A percentile compares a stretch with the other conserved stretches of the same genome.
phyloP scores from a whole-genome alignment of 2,329 filamentous ascomycete genomes.

The Monilinia vaccinii-corymbosi region DNA sequence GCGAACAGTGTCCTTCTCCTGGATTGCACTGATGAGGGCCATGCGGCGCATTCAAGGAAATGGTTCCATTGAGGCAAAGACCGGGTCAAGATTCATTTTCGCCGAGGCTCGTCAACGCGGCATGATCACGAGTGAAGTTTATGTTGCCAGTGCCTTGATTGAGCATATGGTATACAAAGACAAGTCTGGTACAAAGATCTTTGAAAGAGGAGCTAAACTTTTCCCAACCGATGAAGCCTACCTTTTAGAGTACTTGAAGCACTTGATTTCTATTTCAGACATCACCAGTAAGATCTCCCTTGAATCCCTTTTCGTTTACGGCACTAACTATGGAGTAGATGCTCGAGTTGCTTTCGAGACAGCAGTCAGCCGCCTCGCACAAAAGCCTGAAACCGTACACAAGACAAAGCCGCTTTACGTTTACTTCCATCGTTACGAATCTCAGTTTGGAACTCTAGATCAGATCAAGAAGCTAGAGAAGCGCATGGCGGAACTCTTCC shows the following conservation, averaged over 20 bases:
- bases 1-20: slow-evolving; percentile 81
- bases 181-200: slow-evolving; percentile 84
- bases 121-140: slow-evolving; percentile 86
- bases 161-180: slow-evolving; percentile 97
- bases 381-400: slow-evolving; percentile 62
- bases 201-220: slow-evolving; percentile 84
- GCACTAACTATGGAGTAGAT: slow-evolving; percentile 44
- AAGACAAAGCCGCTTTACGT: slow-evolving; percentile 80
- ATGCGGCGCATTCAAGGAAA: slow-evolving; percentile 93
- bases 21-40: slow-evolving; percentile 89
- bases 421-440: slow-evolving; percentile 94
- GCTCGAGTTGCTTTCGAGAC: slow-evolving; percentile 95
- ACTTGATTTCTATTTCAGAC: slow-evolving; percentile 85
- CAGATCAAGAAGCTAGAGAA: slow-evolving; percentile 87
- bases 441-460: slow-evolving; percentile 82
- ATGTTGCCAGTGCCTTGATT: slow-evolving; percentile 84
- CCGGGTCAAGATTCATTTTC: slow-evolving; percentile 79
- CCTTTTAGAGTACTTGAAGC: slow-evolving; percentile 92
- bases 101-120: slow-evolving; percentile 80
- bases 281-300: slow-evolving; percentile 66
- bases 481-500: slow-evolving; percentile 89
- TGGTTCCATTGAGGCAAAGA: slow-evolving; percentile 36
- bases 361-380: slow-evolving; percentile 71
- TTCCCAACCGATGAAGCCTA: slow-evolving; percentile 93
- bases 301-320: neutral